A percentile compares a stretch with the other conserved stretches of the same genome.
Evolutionary conservation across 164 flowering plant genomes (phyloP).

Genomic region (Magnolia officinalis): DNA sequence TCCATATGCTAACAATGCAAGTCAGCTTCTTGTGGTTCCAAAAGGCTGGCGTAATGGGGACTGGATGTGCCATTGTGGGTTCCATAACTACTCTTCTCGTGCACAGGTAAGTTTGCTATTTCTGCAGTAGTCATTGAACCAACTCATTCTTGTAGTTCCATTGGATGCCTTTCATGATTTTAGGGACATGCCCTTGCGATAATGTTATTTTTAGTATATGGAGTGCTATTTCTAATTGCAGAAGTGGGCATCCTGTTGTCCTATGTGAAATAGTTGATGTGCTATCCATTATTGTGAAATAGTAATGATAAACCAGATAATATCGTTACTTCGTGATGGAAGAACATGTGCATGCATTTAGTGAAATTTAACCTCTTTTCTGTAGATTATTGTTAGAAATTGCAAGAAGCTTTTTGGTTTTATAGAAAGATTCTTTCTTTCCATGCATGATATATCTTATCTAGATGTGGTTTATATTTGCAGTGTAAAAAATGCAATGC

Average conservation of each 20-base stretch:
- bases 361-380: not conserved
- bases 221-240: not conserved
- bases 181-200: not conserved
- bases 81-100: constrained; percentile 92
- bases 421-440: not conserved
- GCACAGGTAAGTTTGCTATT: constrained; percentile 45
- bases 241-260: not conserved
- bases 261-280: not conserved
- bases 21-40: constrained; percentile 45
- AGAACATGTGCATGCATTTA: not conserved
- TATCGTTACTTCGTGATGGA: not conserved
- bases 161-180: not conserved
- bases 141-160: no score
- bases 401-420: not conserved
- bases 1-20: constrained; percentile 37
- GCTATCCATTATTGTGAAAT: not conserved
- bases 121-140: constrained; percentile 30
- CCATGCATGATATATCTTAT: constrained; percentile 4
- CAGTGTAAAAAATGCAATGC: constrained; percentile 96
- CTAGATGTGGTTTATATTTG: constrained; percentile 15
- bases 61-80: constrained; percentile 92
- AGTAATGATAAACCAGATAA: not conserved
- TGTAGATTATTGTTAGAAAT: not conserved
- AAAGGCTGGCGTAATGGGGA: constrained; percentile 93
- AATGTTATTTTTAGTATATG: not conserved